Conservation (phyloP, 768 basidiomycete genomes). For the Lactarius indigo region DNA sequence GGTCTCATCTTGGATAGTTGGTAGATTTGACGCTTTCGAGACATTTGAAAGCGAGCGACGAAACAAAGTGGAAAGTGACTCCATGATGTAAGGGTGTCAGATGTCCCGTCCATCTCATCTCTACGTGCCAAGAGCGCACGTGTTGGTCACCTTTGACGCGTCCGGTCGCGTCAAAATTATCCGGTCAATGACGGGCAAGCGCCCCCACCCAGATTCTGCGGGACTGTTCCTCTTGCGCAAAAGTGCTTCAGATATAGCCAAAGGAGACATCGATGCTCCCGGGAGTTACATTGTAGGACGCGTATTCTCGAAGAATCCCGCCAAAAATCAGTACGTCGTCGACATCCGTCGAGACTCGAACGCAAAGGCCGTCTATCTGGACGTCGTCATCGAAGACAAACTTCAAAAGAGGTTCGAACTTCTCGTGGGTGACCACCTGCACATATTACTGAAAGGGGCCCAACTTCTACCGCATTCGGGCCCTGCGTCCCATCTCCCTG, state of each 20-base stretch:
- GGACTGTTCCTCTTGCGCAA: constrained; percentile 3
- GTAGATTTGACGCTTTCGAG: constrained; percentile 37
- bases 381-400: constrained; percentile 5
- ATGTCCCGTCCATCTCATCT: not conserved
- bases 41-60: constrained; percentile 38
- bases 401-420: constrained; percentile 13
- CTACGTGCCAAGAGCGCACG: not conserved
- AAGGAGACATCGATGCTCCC: constrained; percentile 1
- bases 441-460: constrained; percentile 4
- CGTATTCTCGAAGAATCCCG: not conserved
- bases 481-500: not conserved
- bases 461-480: constrained; percentile 3
- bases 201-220: constrained; percentile 1
- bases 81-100: constrained; percentile 22
- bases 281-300: constrained; percentile 17
- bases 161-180: not conserved
- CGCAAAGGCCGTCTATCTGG: constrained; percentile 7
- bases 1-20: constrained; percentile 43
- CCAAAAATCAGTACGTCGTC: constrained; percentile 6
- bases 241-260: not conserved
- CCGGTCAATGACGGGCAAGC: constrained; percentile 4
- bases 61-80: constrained; percentile 40
- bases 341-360: constrained; percentile 10
- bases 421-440: constrained; percentile 5
- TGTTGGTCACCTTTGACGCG: not conserved